phyloP scores from a whole-genome alignment of 2,329 filamentous ascomycete genomes.

The Helicocarpus griseus region DNA sequence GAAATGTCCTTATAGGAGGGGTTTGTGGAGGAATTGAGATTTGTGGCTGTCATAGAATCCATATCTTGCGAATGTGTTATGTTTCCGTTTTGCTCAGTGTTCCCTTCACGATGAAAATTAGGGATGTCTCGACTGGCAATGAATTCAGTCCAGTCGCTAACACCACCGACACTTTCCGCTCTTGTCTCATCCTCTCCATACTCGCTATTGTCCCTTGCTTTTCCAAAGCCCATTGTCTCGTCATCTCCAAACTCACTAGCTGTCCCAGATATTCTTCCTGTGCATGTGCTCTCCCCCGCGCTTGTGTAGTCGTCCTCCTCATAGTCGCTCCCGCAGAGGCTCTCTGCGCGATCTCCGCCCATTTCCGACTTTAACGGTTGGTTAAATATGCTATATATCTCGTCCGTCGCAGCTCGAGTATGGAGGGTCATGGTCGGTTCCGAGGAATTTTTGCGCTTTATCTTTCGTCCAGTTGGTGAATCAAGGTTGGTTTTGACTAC shows the following conservation, averaged over 20 bases:
- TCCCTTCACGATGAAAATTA: constrained; percentile 26
- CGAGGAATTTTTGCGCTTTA: constrained; percentile 62
- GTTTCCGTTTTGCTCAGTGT: constrained; percentile 5
- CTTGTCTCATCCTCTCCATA: constrained; percentile 25
- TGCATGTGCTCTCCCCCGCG: constrained; percentile 72
- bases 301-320: constrained; percentile 72
- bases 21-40: constrained; percentile 17
- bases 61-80: background rate
- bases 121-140: constrained; percentile 63
- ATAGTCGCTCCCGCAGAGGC: constrained; percentile 56
- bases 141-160: constrained; percentile 82
- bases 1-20: constrained; percentile 26
- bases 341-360: constrained; percentile 46
- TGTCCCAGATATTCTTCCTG: constrained; percentile 57
- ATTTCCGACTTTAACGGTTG: constrained; percentile 56
- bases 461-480: constrained; percentile 75
- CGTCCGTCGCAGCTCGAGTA: constrained; percentile 87
- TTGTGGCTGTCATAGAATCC: constrained; percentile 7
- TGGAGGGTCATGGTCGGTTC: constrained; percentile 99
- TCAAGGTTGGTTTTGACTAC: constrained; percentile 90
- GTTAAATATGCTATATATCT: constrained; percentile 96
- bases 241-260: constrained; percentile 59
- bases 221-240: constrained; percentile 31
- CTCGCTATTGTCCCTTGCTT: constrained; percentile 29
- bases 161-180: constrained; percentile 46